Percentiles rank a stretch among this genome's conserved stretches.
These are phyloP conservation scores for Farysia itapuensis DNA, from an alignment of 1,284 basidiomycete species.

Conservation along the genomic window DNA sequence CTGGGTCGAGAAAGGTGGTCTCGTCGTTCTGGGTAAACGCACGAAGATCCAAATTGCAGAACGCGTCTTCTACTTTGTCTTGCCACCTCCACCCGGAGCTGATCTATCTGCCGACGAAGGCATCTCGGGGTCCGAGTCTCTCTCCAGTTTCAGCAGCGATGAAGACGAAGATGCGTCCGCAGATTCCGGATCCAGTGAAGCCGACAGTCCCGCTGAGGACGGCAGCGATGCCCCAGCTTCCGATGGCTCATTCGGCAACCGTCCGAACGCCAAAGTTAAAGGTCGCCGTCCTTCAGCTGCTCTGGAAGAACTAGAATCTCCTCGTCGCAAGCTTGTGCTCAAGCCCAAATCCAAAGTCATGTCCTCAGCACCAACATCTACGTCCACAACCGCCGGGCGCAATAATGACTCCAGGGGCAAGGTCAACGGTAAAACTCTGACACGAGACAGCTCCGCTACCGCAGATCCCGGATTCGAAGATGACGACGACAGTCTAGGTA, in stretches of 20 bases:
- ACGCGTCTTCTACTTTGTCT: conserved; percentile 92
- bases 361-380: not conserved
- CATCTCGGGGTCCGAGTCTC: conserved; percentile 33
- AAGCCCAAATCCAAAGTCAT: conserved; percentile 30
- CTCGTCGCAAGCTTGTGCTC: conserved; percentile 29
- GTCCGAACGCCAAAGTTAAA: conserved; percentile 11
- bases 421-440: too few species aligned
- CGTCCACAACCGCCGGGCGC: too few species aligned
- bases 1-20: conserved; percentile 84
- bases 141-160: conserved; percentile 40
- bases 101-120: conserved; percentile 20
- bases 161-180: conserved; percentile 10
- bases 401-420: not conserved
- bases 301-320: too few species aligned
- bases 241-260: not conserved
- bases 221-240: conserved; percentile 2
- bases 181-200: conserved; percentile 6
- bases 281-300: too few species aligned
- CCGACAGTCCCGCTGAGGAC: conserved; percentile 10
- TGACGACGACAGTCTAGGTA: conserved; percentile 38
- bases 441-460: not conserved
- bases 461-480: not conserved
- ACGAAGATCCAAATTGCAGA: conserved; percentile 98
- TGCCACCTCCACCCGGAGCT: conserved; percentile 65
- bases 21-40: conserved; percentile 67